A percentile compares a stretch with the other conserved stretches of the same genome.
Conservation (phyloP, 169 alveolate species). For the Eimeria tenella region DNA sequence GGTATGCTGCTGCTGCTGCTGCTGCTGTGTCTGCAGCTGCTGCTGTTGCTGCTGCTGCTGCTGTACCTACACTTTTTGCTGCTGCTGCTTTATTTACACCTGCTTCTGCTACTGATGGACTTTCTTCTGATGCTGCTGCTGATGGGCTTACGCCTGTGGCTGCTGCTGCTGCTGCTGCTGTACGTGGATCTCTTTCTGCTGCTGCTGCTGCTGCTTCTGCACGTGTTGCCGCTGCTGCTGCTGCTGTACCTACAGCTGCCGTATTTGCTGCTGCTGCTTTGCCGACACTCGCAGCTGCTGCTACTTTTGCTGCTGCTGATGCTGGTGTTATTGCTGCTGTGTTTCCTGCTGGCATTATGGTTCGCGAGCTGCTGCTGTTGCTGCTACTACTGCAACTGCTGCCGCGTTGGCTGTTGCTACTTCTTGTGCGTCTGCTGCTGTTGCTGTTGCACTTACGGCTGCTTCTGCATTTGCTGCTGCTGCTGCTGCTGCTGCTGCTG, state of each 20-base stretch:
- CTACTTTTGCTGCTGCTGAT: neutral
- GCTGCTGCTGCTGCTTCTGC: neutral
- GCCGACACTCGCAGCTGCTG: neutral
- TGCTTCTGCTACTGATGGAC: neutral
- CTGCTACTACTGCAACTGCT: neutral
- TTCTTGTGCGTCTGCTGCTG: neutral
- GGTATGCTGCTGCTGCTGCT: conserved; percentile 13
- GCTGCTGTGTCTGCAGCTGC: neutral
- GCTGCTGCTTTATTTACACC: neutral
- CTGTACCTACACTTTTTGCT: neutral
- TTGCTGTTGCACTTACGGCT: too few relatives aligned
- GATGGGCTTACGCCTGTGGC: neutral
- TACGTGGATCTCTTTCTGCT: neutral
- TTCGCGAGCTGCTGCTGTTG: neutral
- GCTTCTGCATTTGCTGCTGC: neutral
- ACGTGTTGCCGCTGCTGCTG: neutral
- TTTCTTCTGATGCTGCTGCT: neutral
- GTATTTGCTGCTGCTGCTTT: too few relatives aligned
- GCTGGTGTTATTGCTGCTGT: neutral
- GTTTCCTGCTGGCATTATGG: neutral
- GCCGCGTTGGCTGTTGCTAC: neutral
- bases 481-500: conserved; percentile 35
- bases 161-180: neutral
- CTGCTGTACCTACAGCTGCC: neutral
- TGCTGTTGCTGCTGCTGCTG: conserved; percentile 8